Percentiles rank a stretch among this genome's conserved stretches.
phyloP scores from a whole-genome alignment of 257 asterid genomes.

The Solanum paucissectum region DNA sequence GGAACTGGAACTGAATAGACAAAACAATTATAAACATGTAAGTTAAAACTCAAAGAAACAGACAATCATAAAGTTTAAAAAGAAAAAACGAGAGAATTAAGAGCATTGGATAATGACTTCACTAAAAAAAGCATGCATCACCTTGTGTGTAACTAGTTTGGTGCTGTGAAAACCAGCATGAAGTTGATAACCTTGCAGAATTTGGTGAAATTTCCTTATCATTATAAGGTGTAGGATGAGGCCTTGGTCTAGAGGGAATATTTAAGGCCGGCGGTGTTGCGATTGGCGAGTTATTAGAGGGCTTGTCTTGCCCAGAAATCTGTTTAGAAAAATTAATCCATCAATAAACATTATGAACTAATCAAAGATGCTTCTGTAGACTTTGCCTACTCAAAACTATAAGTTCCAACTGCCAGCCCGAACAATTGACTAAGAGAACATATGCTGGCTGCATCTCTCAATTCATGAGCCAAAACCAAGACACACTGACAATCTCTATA shows the following conservation, averaged over 20 bases:
- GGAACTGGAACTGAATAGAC: constrained; percentile 46
- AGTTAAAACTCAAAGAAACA: not conserved
- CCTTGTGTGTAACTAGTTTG: constrained; percentile 41
- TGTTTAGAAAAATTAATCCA: constrained; percentile 23
- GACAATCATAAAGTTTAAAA: not conserved
- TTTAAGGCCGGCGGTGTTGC: constrained; percentile 13
- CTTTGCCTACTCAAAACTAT: constrained; percentile 19
- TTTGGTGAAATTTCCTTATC: constrained; percentile 34
- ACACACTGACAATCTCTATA: not conserved
- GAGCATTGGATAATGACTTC: not conserved
- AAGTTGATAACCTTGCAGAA: constrained; percentile 27
- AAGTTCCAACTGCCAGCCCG: constrained; percentile 18
- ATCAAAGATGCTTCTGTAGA: not conserved
- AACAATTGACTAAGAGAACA: not conserved
- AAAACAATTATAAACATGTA: constrained; percentile 20
- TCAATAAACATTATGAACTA: constrained; percentile 6
- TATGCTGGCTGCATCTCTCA: not conserved
- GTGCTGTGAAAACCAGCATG: constrained; percentile 45
- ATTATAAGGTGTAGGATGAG: constrained; percentile 26
- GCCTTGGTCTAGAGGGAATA: constrained; percentile 51
- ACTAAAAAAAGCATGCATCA: constrained; percentile 18
- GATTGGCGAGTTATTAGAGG: constrained; percentile 23
- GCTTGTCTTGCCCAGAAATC: constrained; percentile 85
- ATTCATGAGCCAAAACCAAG: not conserved
- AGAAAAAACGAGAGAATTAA: not conserved